Evolutionary conservation across 2,329 filamentous ascomycete species (phyloP).

Genomic region (Sporothrix brunneoviolacea): DNA sequence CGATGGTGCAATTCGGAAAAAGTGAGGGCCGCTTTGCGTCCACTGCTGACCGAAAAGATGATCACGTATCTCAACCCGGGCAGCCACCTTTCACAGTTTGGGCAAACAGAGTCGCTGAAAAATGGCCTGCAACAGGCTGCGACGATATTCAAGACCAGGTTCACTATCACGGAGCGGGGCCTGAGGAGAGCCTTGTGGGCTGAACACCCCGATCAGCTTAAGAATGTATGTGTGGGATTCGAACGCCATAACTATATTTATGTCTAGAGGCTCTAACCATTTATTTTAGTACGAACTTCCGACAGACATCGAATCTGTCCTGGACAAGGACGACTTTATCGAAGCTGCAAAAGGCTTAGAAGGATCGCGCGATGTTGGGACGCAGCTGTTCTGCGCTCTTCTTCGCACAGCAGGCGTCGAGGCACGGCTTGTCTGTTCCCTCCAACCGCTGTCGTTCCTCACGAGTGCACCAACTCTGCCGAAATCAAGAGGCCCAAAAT

Average conservation of each 20-base stretch:
- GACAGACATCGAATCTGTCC: constrained; percentile 57
- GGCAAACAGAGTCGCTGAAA: constrained; percentile 67
- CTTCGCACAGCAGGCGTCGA: constrained; percentile 77
- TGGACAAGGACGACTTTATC: constrained; percentile 68
- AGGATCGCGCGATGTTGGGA: constrained; percentile 83
- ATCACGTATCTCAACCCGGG: constrained; percentile 63
- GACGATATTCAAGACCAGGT: constrained; percentile 62
- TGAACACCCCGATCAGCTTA: constrained; percentile 55
- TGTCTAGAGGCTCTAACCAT: neutral
- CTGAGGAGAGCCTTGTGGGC: constrained; percentile 69
- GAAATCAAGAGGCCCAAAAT: constrained; percentile 29
- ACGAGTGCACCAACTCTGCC: constrained; percentile 44
- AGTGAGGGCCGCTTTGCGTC: constrained; percentile 60
- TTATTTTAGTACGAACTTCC: constrained; percentile 45
- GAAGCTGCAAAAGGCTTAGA: constrained; percentile 60
- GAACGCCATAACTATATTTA: no score
- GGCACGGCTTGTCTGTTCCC: constrained; percentile 77
- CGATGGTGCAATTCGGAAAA: constrained; percentile 76
- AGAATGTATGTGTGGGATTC: constrained; percentile 38
- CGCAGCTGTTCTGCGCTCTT: constrained; percentile 84
- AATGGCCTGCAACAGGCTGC: constrained; percentile 67
- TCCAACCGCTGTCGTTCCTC: constrained; percentile 72
- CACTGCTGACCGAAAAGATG: constrained; percentile 59
- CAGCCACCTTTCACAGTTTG: constrained; percentile 60
- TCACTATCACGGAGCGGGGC: constrained; percentile 64